These are phyloP conservation scores for Saturnispora kantuleensis DNA, from an alignment of 805 yeast genomes.

Conservation along the genomic window DNA sequence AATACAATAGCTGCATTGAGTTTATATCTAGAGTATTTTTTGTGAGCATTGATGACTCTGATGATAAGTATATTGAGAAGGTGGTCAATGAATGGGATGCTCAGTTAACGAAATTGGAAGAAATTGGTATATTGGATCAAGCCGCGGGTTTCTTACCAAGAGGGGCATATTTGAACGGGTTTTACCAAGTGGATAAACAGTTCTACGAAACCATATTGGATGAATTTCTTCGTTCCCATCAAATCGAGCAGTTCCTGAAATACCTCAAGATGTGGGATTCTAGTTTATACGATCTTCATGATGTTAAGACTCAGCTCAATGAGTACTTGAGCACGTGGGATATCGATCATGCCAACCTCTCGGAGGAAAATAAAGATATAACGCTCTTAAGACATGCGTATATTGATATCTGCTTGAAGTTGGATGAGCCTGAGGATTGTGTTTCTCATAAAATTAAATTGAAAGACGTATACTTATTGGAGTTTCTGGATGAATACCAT, in stretches of 20 bases:
- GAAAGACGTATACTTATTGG: conserved; percentile 44
- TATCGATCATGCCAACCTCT: conserved; percentile 1
- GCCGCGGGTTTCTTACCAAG: conserved; percentile 52
- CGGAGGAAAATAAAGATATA: conserved; percentile 5
- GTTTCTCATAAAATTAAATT: conserved; percentile 51
- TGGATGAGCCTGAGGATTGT: conserved; percentile 53
- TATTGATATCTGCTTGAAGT: conserved; percentile 44
- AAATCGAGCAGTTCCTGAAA: conserved; percentile 28
- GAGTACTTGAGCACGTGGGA: conserved; percentile 30
- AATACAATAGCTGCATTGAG: conserved; percentile 48
- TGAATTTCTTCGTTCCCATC: conserved; percentile 33
- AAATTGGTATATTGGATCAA: conserved; percentile 33
- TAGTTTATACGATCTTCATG: conserved; percentile 37
- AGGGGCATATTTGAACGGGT: conserved; percentile 12
- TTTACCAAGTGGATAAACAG: conserved; percentile 25
- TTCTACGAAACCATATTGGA: conserved; percentile 40
- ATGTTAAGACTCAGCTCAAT: conserved; percentile 38
- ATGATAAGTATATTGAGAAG: conserved; percentile 15
- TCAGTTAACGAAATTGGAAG: conserved; percentile 47
- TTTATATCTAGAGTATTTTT: conserved; percentile 33
- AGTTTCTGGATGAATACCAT: conserved; percentile 53
- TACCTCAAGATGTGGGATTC: conserved; percentile 50
- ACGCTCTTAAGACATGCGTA: conserved; percentile 33
- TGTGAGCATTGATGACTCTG: conserved; percentile 17
- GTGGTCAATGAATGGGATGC: conserved; percentile 49